phyloP scores from a whole-genome alignment of 2,329 filamentous ascomycete species.

The Graphium sp. region DNA sequence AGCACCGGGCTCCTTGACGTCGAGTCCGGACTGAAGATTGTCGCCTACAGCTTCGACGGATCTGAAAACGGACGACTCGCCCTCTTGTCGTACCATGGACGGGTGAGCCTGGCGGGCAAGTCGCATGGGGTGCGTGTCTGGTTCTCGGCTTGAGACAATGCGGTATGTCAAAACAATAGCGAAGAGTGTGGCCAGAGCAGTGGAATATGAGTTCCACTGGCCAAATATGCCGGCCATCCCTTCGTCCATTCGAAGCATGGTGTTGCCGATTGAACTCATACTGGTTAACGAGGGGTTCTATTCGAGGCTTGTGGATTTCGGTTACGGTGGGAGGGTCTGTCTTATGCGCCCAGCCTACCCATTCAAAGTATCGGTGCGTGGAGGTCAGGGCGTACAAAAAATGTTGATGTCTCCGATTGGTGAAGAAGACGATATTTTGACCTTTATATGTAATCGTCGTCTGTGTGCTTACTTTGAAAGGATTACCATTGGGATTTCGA shows the following conservation, averaged over 20 bases:
- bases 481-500: no score
- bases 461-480: no score
- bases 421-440: no score
- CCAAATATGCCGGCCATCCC: conserved; percentile 51
- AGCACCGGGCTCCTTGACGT: conserved; percentile 64
- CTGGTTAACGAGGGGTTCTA: no score
- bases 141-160: conserved; percentile 55
- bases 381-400: no score
- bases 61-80: conserved; percentile 74
- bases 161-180: conserved; percentile 53
- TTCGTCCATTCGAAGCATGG: conserved; percentile 36
- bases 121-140: conserved; percentile 83
- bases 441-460: no score
- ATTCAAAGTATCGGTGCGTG: no score
- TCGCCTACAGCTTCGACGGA: conserved; percentile 79
- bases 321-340: no score
- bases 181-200: conserved; percentile 47
- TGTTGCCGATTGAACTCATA: conserved; percentile 34
- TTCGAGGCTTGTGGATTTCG: no score
- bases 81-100: conserved; percentile 63
- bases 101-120: conserved; percentile 70
- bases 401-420: no score
- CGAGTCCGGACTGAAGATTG: conserved; percentile 59
- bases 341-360: no score
- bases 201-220: conserved; percentile 73